phyloP scores from a whole-genome alignment of 148 eudicot species.

The Camellia sinensis region DNA sequence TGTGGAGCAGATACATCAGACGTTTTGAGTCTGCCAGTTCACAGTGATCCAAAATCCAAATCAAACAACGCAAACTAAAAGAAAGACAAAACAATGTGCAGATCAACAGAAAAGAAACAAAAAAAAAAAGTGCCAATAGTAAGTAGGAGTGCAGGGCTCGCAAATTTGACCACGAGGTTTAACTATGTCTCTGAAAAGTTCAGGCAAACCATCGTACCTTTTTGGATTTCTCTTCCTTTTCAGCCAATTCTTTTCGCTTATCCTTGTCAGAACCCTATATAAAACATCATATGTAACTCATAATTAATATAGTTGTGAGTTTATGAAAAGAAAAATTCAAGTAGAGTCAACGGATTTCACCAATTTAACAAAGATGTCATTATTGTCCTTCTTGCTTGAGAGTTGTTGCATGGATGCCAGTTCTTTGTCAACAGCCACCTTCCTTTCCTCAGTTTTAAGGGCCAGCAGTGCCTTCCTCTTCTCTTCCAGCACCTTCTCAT shows the following conservation, averaged over 20 bases:
- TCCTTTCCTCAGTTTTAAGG: slow-evolving; percentile 70
- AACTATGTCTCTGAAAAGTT: neutral
- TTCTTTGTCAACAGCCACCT: slow-evolving; percentile 63
- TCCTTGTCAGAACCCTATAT: slow-evolving; percentile 79
- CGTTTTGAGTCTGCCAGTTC: neutral
- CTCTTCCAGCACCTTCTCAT: slow-evolving; percentile 81
- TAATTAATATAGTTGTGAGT: neutral
- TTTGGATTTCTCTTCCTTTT: slow-evolving; percentile 81
- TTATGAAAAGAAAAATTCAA: neutral
- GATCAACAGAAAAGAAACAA: neutral
- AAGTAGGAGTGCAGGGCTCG: neutral
- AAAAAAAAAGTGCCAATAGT: neutral
- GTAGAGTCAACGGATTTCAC: slow-evolving; percentile 25
- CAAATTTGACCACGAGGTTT: neutral
- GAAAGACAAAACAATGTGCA: neutral
- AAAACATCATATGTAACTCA: neutral
- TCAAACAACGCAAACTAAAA: neutral
- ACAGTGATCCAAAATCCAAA: neutral
- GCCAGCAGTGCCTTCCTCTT: slow-evolving; percentile 77
- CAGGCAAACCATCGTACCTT: slow-evolving; percentile 43
- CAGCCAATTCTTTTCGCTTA: slow-evolving; percentile 68
- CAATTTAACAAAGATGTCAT: slow-evolving; percentile 72
- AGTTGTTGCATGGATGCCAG: slow-evolving; percentile 79
- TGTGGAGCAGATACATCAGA: neutral
- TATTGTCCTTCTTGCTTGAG: slow-evolving; percentile 65